Evolutionary conservation across 169 alveolate species (phyloP).

Genomic region (Perkinsus olseni): DNA sequence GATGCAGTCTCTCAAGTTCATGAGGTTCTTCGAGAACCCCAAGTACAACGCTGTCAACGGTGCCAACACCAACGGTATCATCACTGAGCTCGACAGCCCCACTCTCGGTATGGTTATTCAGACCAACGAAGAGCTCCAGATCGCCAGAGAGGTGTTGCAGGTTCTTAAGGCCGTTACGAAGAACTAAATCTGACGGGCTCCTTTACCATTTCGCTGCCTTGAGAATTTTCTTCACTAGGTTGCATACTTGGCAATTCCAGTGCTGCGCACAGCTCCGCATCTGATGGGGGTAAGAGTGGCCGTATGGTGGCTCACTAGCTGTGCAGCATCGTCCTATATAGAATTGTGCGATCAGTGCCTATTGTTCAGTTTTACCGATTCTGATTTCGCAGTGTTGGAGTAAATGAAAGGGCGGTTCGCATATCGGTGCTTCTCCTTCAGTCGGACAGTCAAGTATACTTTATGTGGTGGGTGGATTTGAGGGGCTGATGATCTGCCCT

Average conservation of each 20-base stretch:
- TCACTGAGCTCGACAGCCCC: not conserved
- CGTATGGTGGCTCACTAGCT: too few relatives aligned
- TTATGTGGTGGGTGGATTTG: too few relatives aligned
- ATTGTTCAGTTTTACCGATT: not conserved
- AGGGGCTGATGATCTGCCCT: too few relatives aligned
- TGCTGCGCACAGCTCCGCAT: too few relatives aligned
- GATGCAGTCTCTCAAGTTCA: not conserved
- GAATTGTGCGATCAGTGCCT: not conserved
- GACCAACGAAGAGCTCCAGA: not conserved
- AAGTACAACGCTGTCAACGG: not conserved
- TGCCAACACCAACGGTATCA: not conserved
- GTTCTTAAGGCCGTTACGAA: not conserved
- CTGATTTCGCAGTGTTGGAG: not conserved
- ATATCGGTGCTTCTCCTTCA: not conserved
- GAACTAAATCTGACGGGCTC: not conserved
- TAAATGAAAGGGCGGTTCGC: not conserved
- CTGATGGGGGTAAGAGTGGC: too few relatives aligned
- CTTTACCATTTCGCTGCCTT: not conserved
- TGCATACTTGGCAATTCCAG: too few relatives aligned
- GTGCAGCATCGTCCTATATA: too few relatives aligned
- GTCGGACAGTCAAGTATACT: too few relatives aligned
- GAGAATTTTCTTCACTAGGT: too few relatives aligned
- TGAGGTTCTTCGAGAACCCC: not conserved
- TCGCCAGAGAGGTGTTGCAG: not conserved
- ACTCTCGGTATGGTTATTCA: not conserved